Evolutionary conservation across 23 red algal species (phyloP), one percentile per base, ranked within the genome.

Genomic region (Gracilaria gracilis): DNA sequence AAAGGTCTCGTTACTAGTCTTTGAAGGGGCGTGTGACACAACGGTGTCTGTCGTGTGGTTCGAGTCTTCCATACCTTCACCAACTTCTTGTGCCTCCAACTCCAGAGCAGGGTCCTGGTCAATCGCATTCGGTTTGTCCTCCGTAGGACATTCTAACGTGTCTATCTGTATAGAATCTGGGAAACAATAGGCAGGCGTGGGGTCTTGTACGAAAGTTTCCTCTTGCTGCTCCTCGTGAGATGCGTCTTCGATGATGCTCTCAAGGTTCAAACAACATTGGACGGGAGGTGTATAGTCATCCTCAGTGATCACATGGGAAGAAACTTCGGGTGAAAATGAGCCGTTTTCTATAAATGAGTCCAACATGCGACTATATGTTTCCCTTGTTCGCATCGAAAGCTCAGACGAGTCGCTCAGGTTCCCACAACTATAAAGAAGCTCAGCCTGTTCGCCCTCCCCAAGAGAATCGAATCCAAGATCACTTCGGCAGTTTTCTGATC

Each of bases 321-420:
- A 37, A 1, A 13, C 42, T 4, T 44, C 21, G 0, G 32, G 12
- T 50, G 14, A 25, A 50, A 77, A 77, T 24, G 38, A 49, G 5
- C 72, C 72, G 27, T 11, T 77, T 35, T 77, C 72, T 6, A 77
- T 77, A 28, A 40, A 77, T 33, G 46, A 50, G 72, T 77, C 39
- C 9, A 77, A 20, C 72, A 77, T 50, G 23, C 72, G 72, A 28
- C 38, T 77, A 42, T 51, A 77, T 0, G 72, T 50, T 31, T 77
- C 72, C 42, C 39, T 77, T 25, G 72, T 49, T 15, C 39, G 72
- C 72, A 77, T 77, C 21, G 72, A 77, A 46, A 77, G 72, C 11
- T 77, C 72, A 44, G 72, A 77, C 23, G 72, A 77, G 2, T 77
- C 72, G 31, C 72, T 77, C 31, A 49, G 4, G 25, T 77, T 51